Evolutionary conservation across 2,329 filamentous ascomycete species (phyloP).

Genomic region (Apiospora saccharicola): DNA sequence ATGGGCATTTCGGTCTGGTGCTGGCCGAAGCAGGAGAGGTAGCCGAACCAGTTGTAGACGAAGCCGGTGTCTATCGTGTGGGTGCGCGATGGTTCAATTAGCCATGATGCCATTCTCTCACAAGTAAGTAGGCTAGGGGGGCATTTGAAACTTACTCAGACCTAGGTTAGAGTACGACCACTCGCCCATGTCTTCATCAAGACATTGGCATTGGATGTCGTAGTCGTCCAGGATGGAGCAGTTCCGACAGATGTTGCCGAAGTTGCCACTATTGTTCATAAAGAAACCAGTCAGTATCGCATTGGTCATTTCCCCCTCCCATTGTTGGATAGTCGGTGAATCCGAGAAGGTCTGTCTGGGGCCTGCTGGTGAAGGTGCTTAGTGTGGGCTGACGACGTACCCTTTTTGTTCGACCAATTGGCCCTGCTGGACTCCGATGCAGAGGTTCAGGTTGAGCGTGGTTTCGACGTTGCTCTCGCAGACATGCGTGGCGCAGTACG

Average conservation of each 20-base stretch:
- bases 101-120: background rate
- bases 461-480: constrained; percentile 1
- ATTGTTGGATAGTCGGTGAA: background rate
- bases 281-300: background rate
- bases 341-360: too few species aligned
- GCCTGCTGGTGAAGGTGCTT: background rate
- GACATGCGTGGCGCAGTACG: background rate
- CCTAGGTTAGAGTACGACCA: background rate
- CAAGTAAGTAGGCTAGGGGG: background rate
- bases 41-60: constrained; percentile 25
- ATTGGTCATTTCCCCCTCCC: background rate
- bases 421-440: background rate
- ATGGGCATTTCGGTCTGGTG: background rate
- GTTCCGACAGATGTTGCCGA: background rate
- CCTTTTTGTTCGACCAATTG: background rate
- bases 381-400: background rate
- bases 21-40: constrained; percentile 17
- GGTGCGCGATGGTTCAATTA: background rate
- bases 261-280: background rate
- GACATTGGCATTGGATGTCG: background rate
- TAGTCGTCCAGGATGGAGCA: background rate
- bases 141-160: background rate
- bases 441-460: constrained; percentile 14
- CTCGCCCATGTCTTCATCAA: background rate
- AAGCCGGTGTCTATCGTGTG: background rate